Evolutionary conservation across 106 monocot genomes (phyloP), one percentile per base, ranked within the genome.

Genomic region (Alisma plantagoaquatica): DNA sequence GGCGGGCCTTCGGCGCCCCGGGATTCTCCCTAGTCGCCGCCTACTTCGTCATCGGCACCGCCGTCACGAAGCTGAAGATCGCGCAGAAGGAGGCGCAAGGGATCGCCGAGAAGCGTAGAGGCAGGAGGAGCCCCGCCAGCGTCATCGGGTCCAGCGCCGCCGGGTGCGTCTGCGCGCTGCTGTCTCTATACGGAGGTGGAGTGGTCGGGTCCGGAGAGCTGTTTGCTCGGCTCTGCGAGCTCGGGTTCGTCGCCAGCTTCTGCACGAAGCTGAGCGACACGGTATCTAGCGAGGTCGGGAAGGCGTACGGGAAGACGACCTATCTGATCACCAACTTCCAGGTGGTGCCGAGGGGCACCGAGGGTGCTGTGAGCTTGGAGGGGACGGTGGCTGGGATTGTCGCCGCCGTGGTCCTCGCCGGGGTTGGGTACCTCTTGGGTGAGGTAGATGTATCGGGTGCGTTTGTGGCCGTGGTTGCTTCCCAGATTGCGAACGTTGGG

Each of bases 201-300:
- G n/a, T n/a, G n/a, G n/a, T n/a, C n/a, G n/a, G n/a, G n/a, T n/a
- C n/a, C n/a, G 81, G 86, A 42, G 51, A 31, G 27, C 33, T 68
- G 46, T 71, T 57, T 67, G 43, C 68, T 53, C 56, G 33, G 32
- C 49, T 87, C 41, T 87, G 86, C 81, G 63, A 29, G 44, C 81
- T 87, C 41, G 81, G 77, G 6, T 87, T 87, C 72, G 74, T 87
- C 66, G 81, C 86, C 26, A 87, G 81, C 51, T 87, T 77, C 41
- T 86, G 86, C 56, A 86, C 86, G 23, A 86, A 86, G 57, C 33
- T 86, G 54, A 81, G 81, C 45, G 86, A 86, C 45, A 86, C 86
- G 10, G 81, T 81, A 60, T 81, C 86, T 10, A 86, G 86, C 52
- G 86, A 86, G 73, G 77, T 81, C 44, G 86, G 86, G 29, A 86